A percentile compares a stretch with the other conserved stretches of the same genome.
These are phyloP conservation scores for Fraxinus sp. DNA, from an alignment of 305 asterid genomes.

Conservation along the genomic window DNA sequence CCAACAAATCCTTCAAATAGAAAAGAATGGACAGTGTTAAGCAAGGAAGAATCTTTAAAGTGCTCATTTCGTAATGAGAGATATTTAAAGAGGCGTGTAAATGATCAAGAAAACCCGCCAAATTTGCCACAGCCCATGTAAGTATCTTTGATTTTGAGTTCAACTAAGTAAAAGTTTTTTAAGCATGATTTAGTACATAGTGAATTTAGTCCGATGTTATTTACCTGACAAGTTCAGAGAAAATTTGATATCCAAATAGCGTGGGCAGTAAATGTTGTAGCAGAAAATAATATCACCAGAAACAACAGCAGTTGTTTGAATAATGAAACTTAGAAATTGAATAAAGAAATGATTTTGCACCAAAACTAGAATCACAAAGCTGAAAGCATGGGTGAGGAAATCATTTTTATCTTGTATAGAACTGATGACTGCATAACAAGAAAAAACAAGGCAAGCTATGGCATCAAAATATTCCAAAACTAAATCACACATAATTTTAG, in stretches of 20 bases:
- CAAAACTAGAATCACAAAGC: neutral
- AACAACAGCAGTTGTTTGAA: neutral
- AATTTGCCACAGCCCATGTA: neutral
- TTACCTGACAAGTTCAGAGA: neutral
- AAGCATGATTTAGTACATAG: neutral
- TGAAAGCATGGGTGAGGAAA: neutral
- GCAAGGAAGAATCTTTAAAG: neutral
- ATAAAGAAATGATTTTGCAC: neutral
- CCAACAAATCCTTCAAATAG: slow-evolving; percentile 53
- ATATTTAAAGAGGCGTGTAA: neutral
- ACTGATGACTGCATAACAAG: neutral
- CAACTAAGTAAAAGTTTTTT: neutral
- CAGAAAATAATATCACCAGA: neutral
- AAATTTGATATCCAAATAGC: neutral
- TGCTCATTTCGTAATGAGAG: neutral
- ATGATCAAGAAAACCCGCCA: neutral
- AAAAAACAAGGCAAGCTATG: neutral
- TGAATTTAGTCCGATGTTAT: neutral
- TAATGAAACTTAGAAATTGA: neutral
- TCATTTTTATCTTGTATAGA: neutral
- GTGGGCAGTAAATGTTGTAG: neutral
- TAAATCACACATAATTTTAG: neutral
- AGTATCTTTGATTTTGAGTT: neutral
- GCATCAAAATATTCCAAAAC: neutral
- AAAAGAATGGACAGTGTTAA: neutral